Conservation (phyloP, 331 rosid species). For the Rhamnella rubrinervis region DNA sequence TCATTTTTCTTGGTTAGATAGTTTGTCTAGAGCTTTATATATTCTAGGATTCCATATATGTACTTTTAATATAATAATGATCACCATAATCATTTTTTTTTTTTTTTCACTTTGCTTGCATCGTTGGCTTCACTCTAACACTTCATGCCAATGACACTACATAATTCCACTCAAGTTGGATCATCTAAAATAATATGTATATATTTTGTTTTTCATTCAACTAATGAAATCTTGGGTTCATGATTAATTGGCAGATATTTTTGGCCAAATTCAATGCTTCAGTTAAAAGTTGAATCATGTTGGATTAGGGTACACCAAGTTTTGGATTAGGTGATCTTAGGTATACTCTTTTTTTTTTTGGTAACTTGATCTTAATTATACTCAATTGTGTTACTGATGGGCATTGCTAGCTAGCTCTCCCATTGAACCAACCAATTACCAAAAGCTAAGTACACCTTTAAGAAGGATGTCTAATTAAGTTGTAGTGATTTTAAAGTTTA, state of each 20-base stretch:
- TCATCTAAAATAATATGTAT: neutral
- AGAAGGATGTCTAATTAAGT: neutral
- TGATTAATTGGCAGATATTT: neutral
- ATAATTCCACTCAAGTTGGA: neutral
- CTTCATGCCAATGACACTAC: constrained; percentile 8
- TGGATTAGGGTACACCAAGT: neutral
- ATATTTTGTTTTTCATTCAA: neutral
- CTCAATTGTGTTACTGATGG: neutral
- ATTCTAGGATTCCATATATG: constrained; percentile 7
- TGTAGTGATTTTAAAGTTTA: neutral
- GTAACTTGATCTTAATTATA: too few relatives aligned
- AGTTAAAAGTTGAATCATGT: neutral
- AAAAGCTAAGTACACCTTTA: neutral
- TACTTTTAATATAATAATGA: neutral
- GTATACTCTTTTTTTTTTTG: too few relatives aligned
- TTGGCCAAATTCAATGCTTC: neutral
- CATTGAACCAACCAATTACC: constrained; percentile 6
- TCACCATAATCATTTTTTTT: constrained; percentile 3
- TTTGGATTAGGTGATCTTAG: neutral
- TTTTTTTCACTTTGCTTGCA: constrained; percentile 1
- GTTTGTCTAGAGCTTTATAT: constrained; percentile 9
- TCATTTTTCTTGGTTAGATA: neutral
- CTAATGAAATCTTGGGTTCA: too few relatives aligned
- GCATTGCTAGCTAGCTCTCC: neutral
- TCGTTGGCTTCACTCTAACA: constrained; percentile 6